These are phyloP conservation scores for Candida ponderosae DNA, from an alignment of 805 yeast genomes.

Conservation along the genomic window DNA sequence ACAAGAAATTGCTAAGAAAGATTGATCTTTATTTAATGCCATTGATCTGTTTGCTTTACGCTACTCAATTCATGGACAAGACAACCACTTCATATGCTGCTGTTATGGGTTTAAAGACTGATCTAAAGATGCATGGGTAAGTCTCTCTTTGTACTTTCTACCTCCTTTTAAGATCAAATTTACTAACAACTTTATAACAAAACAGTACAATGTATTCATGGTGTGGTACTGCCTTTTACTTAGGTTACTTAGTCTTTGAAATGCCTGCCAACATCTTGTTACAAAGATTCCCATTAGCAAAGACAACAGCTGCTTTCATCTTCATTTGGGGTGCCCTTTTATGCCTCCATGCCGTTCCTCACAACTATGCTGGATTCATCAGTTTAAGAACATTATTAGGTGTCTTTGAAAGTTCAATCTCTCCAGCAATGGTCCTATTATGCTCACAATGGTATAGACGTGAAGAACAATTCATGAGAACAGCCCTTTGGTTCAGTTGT, in stretches of 20 bases:
- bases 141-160: too few relatives aligned
- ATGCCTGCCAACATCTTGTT: slow-evolving; percentile 34
- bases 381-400: slow-evolving; percentile 41
- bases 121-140: slow-evolving; percentile 34
- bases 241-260: slow-evolving; percentile 47
- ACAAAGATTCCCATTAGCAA: slow-evolving; percentile 44
- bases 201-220: slow-evolving; percentile 33
- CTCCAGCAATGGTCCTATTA: slow-evolving; percentile 18
- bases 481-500: slow-evolving; percentile 22
- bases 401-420: slow-evolving; percentile 35
- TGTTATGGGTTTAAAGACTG: slow-evolving; percentile 33
- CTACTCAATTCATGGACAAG: slow-evolving; percentile 35
- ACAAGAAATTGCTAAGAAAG: slow-evolving; percentile 26
- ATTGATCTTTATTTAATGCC: slow-evolving; percentile 32
- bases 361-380: slow-evolving; percentile 36
- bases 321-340: slow-evolving; percentile 41
- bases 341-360: slow-evolving; percentile 32
- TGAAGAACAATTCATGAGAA: slow-evolving; percentile 23
- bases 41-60: slow-evolving; percentile 24
- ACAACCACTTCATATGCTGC: slow-evolving; percentile 33
- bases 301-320: slow-evolving; percentile 29
- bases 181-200: too few relatives aligned
- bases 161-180: too few relatives aligned
- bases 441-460: slow-evolving; percentile 13
- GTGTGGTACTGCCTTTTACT: slow-evolving; percentile 41